Percentiles rank a stretch among this genome's conserved stretches.
These are phyloP conservation scores for Pestalotiopsis sp. DNA, from an alignment of 2,329 filamentous ascomycete genomes.

Conservation along the genomic window DNA sequence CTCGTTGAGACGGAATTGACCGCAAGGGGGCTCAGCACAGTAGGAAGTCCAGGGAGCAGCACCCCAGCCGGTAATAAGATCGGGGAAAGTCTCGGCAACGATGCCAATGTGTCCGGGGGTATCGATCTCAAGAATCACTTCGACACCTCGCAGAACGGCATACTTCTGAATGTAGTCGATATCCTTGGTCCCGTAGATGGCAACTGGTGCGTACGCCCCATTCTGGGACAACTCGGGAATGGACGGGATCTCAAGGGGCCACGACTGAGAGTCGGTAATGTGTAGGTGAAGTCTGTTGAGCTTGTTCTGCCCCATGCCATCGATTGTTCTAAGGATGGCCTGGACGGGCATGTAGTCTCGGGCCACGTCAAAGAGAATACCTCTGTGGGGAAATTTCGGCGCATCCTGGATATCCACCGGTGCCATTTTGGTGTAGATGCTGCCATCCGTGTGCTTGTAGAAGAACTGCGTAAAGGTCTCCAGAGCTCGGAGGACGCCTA, in stretches of 20 bases:
- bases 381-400: constrained; percentile 77
- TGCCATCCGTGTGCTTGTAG: constrained; percentile 66
- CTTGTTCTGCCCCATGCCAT: constrained; percentile 78
- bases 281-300: constrained; percentile 83
- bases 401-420: constrained; percentile 74
- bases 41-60: constrained; percentile 59
- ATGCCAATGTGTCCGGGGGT: constrained; percentile 79
- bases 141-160: constrained; percentile 68
- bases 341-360: constrained; percentile 70
- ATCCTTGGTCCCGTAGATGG: constrained; percentile 70
- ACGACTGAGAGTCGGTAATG: constrained; percentile 81
- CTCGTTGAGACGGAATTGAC: constrained; percentile 77
- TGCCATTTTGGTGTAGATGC: constrained; percentile 70
- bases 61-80: constrained; percentile 69
- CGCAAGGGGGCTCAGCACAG: constrained; percentile 67
- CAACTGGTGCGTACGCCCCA: constrained; percentile 70
- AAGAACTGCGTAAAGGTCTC: constrained; percentile 82
- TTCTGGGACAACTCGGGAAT: constrained; percentile 72
- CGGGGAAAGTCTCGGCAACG: constrained; percentile 68
- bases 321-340: constrained; percentile 75
- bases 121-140: constrained; percentile 77
- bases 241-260: constrained; percentile 79
- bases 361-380: constrained; percentile 78
- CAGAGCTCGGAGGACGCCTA: constrained; percentile 73
- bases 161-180: constrained; percentile 71